Conservation (phyloP, 345 rosid species). For the Xanthoceras sorbifolium region DNA sequence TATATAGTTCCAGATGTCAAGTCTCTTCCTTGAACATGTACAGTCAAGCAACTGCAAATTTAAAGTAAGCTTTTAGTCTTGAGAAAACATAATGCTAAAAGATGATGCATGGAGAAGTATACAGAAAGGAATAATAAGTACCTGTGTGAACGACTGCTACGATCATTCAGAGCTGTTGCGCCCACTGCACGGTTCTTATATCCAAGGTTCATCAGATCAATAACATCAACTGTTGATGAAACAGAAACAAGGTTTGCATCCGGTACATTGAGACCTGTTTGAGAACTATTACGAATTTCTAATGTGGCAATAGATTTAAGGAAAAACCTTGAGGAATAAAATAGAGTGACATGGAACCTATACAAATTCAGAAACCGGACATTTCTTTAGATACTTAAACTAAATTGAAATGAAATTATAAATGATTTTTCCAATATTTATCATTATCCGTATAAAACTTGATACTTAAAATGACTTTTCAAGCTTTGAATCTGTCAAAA, state of each 20-base stretch:
- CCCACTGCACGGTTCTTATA: constrained; percentile 91
- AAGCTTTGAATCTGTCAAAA: neutral
- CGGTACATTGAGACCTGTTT: constrained; percentile 91
- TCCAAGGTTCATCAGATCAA: constrained; percentile 89
- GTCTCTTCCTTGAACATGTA: constrained; percentile 93
- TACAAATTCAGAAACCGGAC: neutral
- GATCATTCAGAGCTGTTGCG: constrained; percentile 93
- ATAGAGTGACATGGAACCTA: neutral
- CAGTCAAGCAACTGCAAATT: constrained; percentile 88
- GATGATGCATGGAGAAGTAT: constrained; percentile 11
- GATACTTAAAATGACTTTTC: neutral
- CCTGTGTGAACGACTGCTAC: constrained; percentile 99
- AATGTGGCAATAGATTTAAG: constrained; percentile 66
- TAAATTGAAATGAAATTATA: neutral
- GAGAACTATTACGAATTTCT: constrained; percentile 93
- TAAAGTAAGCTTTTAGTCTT: constrained; percentile 14
- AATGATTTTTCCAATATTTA: neutral
- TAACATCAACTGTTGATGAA: constrained; percentile 81
- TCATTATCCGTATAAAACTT: neutral
- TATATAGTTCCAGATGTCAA: constrained; percentile 74
- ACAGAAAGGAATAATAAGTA: constrained; percentile 28
- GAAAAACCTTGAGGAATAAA: constrained; percentile 20
- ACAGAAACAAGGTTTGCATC: constrained; percentile 85
- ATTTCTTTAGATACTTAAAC: constrained; percentile 3
- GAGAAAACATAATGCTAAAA: neutral